Conservation (phyloP, 2,329 filamentous ascomycete genomes). For the Paecilomyces fulvus region DNA sequence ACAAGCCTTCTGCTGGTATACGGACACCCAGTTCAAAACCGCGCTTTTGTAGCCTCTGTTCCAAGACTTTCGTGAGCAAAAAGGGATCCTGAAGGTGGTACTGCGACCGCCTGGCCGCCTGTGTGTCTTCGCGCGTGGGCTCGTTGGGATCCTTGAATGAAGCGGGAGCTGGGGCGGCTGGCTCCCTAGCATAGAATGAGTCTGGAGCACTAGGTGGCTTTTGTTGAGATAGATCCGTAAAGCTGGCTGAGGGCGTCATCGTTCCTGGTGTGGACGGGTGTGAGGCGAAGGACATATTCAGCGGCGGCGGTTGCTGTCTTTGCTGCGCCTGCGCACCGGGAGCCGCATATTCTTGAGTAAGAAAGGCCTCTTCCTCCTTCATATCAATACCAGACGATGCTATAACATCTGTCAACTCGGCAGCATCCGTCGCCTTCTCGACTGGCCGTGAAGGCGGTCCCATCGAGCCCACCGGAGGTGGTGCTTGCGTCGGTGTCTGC, state of each 20-base stretch:
- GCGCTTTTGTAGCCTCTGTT: conserved; percentile 49
- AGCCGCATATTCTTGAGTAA: conserved; percentile 50
- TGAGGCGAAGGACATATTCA: conserved; percentile 33
- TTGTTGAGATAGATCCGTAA: conserved; percentile 40
- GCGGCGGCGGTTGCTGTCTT: conserved; percentile 41
- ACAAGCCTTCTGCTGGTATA: conserved; percentile 49
- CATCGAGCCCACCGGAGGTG: conserved; percentile 43
- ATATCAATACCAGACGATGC: conserved; percentile 80
- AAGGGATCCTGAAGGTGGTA: conserved; percentile 69
- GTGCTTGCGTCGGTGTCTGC: conserved; percentile 26
- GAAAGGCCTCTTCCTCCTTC: conserved; percentile 73
- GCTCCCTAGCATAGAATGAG: conserved; percentile 56
- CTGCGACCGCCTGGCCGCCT: conserved; percentile 53
- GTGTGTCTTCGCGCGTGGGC: conserved; percentile 53
- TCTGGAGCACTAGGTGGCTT: conserved; percentile 49
- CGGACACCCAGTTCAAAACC: conserved; percentile 51
- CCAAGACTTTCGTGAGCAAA: conserved; percentile 52
- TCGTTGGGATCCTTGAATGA: conserved; percentile 61
- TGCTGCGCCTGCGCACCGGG: conserved; percentile 30
- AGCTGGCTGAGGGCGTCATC: conserved; percentile 38
- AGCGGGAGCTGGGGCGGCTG: conserved; percentile 55
- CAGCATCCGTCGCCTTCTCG: conserved; percentile 43
- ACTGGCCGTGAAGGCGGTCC: conserved; percentile 54
- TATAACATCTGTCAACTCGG: conserved; percentile 76
- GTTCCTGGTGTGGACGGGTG: conserved; percentile 34